phyloP scores from a whole-genome alignment of 805 yeast genomes.

The Alloascoidea hylecoeti region DNA sequence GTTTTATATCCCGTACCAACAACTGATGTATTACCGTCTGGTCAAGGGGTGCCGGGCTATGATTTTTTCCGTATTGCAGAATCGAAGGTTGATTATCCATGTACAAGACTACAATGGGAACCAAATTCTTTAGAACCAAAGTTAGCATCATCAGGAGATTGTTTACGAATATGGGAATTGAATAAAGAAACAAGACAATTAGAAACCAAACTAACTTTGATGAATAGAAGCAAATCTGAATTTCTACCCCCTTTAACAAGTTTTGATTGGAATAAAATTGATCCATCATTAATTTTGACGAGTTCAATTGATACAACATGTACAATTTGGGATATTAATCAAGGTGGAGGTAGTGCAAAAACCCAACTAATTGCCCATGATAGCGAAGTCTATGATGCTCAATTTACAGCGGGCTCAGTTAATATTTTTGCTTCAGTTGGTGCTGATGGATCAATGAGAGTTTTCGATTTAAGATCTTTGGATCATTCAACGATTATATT shows the following conservation, averaged over 20 bases:
- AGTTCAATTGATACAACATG: constrained; percentile 93
- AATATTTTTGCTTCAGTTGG: constrained; percentile 86
- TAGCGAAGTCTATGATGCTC: constrained; percentile 85
- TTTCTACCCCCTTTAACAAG: constrained; percentile 81
- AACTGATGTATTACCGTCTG: constrained; percentile 14
- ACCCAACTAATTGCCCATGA: constrained; percentile 97
- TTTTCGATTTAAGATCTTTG: constrained; percentile 76
- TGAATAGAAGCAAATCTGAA: constrained; percentile 24
- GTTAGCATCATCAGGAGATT: constrained; percentile 61
- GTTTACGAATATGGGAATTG: constrained; percentile 47
- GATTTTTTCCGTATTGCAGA: constrained; percentile 37
- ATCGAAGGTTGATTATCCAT: constrained; percentile 45
- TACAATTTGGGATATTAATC: constrained; percentile 81
- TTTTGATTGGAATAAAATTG: constrained; percentile 80
- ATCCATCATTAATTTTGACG: constrained; percentile 61
- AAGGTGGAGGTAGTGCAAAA: constrained; percentile 51
- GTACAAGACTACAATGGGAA: constrained; percentile 67
- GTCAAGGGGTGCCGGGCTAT: constrained; percentile 15
- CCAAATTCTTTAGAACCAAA: constrained; percentile 28
- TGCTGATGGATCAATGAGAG: constrained; percentile 87
- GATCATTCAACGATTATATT: constrained; percentile 93
- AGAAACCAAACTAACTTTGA: constrained; percentile 25
- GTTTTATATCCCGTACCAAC: constrained; percentile 12
- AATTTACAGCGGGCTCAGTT: constrained; percentile 60
- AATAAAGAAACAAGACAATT: constrained; percentile 20